Base-by-base conservation (phyloP, 1,139 yeast genomes). In the Hanseniaspora sp. region DNA sequence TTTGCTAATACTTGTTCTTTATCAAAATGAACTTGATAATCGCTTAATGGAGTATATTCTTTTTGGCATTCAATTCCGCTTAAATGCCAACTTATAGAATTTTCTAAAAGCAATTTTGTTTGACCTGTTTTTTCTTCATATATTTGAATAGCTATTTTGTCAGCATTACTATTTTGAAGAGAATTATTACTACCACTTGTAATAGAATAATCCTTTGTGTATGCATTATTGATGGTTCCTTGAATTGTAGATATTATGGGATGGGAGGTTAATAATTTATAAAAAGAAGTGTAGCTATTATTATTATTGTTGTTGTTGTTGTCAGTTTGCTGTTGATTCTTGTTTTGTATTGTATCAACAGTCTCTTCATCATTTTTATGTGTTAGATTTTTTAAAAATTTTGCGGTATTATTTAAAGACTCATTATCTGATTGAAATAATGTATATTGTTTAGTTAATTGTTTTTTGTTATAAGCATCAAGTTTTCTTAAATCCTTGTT, bases 191-290 rank as follows among this genome's bases (percentile, higher is more conserved):
- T 29, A 5, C n/a, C 34, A 7, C 5, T 29, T 7, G 13, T 13
- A 8, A 5, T 33, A 29, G n/a, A n/a, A 15, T n/a, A 5, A 11
- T 51, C 34, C 13, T 39, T 37, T 31, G 34, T 13, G 18, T 48
- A 48, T 1, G 42, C 47, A 12, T 42, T 42, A 12, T 34, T 48
- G 13, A 48, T 18, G 2, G 53, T 48, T 1, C 47, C 53, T 29
- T 48, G 53, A 34, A 48, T 47, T 7, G 43, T 28, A 12, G 51
- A 47, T n/a, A 47, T 13, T 29, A 47, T 5, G 5, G 30, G 9
- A 11, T 17, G 40, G 1, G 53, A 34, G n/a, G 42, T 40, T 8
- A 48, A 42, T 7, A 38, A 13, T 23, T 48, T 48, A 34, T 31
- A 48, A 34, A 41, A 42, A 6, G 34, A 30, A 8, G 13, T 39